phyloP scores from a whole-genome alignment of 2,329 filamentous ascomycete species.

The Phialophora tarda region DNA sequence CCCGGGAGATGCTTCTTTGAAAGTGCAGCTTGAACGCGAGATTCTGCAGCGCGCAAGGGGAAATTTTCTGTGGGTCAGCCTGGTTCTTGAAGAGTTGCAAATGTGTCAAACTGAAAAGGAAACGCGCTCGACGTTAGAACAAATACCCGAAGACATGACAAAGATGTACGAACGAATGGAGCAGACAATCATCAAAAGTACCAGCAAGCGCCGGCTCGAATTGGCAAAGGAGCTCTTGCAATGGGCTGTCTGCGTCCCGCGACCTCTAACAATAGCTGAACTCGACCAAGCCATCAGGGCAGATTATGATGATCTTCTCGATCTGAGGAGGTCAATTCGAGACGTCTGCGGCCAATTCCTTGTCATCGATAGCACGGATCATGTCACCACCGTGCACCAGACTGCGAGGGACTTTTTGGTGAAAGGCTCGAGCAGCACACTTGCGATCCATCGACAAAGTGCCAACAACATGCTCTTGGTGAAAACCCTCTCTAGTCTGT shows the following conservation, averaged over 20 bases:
- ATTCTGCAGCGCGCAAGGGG: slow-evolving; percentile 31
- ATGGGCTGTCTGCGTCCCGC: slow-evolving; percentile 40
- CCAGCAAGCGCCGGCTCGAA: slow-evolving; percentile 18
- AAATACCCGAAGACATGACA: slow-evolving; percentile 42
- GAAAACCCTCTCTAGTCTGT: slow-evolving; percentile 18
- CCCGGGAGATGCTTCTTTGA: slow-evolving; percentile 10
- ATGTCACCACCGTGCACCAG: slow-evolving; percentile 41
- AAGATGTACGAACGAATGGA: slow-evolving; percentile 43
- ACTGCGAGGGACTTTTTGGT: slow-evolving; percentile 41
- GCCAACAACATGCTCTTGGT: slow-evolving; percentile 15
- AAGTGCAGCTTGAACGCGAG: slow-evolving; percentile 12
- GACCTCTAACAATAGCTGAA: slow-evolving; percentile 40
- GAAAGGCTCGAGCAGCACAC: background rate
- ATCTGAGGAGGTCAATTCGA: slow-evolving; percentile 38
- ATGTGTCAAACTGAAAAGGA: slow-evolving; percentile 35
- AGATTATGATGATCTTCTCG: slow-evolving; percentile 34
- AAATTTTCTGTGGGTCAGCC: slow-evolving; percentile 37
- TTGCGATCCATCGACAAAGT: slow-evolving; percentile 16
- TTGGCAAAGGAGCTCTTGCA: slow-evolving; percentile 39
- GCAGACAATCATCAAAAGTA: slow-evolving; percentile 12
- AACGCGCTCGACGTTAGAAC: slow-evolving; percentile 32
- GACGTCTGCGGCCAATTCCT: slow-evolving; percentile 43
- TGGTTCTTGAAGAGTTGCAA: slow-evolving; percentile 35
- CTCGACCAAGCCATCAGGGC: slow-evolving; percentile 40
- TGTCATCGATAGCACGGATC: slow-evolving; percentile 35